A percentile compares a stretch with the other conserved stretches of the same genome.
Evolutionary conservation across 1,284 basidiomycete genomes (phyloP).

Genomic region (Ceratobasidium sp.): DNA sequence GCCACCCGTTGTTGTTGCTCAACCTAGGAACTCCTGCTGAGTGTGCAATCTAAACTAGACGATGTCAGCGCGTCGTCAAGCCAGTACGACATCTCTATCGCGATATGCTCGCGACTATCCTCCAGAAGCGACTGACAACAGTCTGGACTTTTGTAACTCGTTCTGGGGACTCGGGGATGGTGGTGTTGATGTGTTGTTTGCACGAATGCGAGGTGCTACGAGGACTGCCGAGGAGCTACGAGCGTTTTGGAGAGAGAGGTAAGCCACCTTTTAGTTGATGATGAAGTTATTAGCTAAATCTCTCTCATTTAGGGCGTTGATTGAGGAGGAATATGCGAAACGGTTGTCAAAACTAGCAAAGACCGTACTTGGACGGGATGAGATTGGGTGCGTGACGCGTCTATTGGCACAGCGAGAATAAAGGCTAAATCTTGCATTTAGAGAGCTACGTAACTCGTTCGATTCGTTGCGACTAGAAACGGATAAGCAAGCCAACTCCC

Average conservation of each 20-base stretch:
- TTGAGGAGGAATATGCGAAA: conserved; percentile 97
- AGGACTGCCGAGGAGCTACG: conserved; percentile 91
- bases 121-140: conserved; percentile 57
- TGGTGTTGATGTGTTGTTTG: conserved; percentile 92
- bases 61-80: conserved; percentile 51
- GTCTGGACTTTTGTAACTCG: conserved; percentile 93
- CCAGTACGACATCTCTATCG: conserved; percentile 51
- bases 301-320: conserved; percentile 69
- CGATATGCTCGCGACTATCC: conserved; percentile 48
- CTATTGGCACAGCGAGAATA: not conserved
- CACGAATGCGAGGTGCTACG: conserved; percentile 86
- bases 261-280: conserved; percentile 52
- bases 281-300: conserved; percentile 27
- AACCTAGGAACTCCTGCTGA: not conserved
- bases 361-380: conserved; percentile 83
- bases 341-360: conserved; percentile 87
- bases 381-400: conserved; percentile 81
- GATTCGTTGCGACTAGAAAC: conserved; percentile 87
- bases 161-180: conserved; percentile 93
- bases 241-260: conserved; percentile 93
- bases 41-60: not conserved
- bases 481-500: conserved; percentile 81
- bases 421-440: conserved; percentile 55
- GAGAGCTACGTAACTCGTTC: conserved; percentile 83
- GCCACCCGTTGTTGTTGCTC: not conserved